phyloP scores from a whole-genome alignment of 768 basidiomycete species.

The Mycena albidolilacea region DNA sequence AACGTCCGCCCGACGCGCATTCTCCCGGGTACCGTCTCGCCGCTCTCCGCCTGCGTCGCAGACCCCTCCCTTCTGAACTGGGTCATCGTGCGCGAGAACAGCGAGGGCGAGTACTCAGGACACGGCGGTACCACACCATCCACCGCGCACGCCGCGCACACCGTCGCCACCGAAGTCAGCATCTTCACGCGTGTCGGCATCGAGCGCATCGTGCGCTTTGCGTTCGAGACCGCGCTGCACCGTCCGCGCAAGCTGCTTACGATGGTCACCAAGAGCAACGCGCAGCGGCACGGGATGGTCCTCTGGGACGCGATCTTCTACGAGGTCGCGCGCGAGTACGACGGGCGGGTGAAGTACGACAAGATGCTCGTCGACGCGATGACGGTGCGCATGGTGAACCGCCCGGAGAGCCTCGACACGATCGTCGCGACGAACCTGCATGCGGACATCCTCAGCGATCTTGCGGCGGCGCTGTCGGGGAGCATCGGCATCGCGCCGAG shows the following conservation, averaged over 20 bases:
- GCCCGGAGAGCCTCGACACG: slow-evolving; percentile 69
- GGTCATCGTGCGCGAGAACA: slow-evolving; percentile 70
- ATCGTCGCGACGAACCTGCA: slow-evolving; percentile 70
- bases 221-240: slow-evolving; percentile 65
- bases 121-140: slow-evolving; percentile 61
- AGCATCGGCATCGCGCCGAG: slow-evolving; percentile 72
- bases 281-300: slow-evolving; percentile 64
- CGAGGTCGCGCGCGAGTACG: slow-evolving; percentile 66
- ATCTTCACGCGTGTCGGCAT: slow-evolving; percentile 67
- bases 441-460: slow-evolving; percentile 70
- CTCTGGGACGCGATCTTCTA: slow-evolving; percentile 65
- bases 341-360: slow-evolving; percentile 61
- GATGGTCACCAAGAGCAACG: slow-evolving; percentile 68
- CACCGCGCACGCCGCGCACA: slow-evolving; percentile 60
- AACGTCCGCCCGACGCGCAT: slow-evolving; percentile 65
- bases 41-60: slow-evolving; percentile 58
- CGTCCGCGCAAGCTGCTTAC: slow-evolving; percentile 66
- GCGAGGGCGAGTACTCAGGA: slow-evolving; percentile 70
- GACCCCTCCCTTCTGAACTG: slow-evolving; percentile 63
- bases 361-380: slow-evolving; percentile 69
- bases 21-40: slow-evolving; percentile 62
- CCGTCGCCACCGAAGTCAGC: slow-evolving; percentile 52
- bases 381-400: slow-evolving; percentile 59
- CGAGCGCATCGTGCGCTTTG: slow-evolving; percentile 65
- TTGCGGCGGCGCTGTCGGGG: slow-evolving; percentile 68